These are phyloP conservation scores for Ilex aquifolium DNA, from an alignment of 257 asterid species.

Conservation along the genomic window DNA sequence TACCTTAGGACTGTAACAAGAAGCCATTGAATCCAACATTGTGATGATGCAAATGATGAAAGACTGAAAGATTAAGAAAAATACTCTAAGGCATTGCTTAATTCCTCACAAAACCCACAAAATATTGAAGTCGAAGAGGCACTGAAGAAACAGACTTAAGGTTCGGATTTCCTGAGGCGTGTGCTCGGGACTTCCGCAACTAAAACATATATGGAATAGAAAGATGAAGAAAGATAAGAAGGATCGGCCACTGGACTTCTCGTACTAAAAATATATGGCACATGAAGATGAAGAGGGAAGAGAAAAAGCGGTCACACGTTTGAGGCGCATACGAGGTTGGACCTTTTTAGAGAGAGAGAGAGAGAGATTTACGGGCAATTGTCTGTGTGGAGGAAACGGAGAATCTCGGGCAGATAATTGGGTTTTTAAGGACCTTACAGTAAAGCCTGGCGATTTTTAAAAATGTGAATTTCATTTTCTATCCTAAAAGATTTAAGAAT, in stretches of 20 bases:
- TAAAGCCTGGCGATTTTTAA: too few species aligned
- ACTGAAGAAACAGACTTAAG: too few species aligned
- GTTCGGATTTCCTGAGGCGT: too few species aligned
- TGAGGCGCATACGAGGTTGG: background rate
- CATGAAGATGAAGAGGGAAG: slow-evolving; percentile 4
- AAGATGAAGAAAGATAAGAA: background rate
- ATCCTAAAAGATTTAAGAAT: too few species aligned
- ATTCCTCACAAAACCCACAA: background rate
- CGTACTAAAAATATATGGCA: background rate
- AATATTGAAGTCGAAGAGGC: background rate
- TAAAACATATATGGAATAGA: background rate
- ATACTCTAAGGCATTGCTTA: slow-evolving; percentile 14
- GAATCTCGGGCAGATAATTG: too few species aligned
- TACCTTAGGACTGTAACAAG: slow-evolving; percentile 33
- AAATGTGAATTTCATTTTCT: too few species aligned
- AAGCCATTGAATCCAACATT: slow-evolving; percentile 40
- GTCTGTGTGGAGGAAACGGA: too few species aligned
- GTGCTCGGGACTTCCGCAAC: too few species aligned
- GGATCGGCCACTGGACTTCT: background rate
- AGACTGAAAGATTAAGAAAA: slow-evolving; percentile 6
- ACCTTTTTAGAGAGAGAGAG: background rate
- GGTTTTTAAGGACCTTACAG: too few species aligned
- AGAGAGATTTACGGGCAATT: too few species aligned
- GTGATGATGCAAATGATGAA: slow-evolving; percentile 16
- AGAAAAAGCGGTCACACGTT: slow-evolving; percentile 11